Evolutionary conservation across 1,284 basidiomycete species (phyloP), one percentile per base, ranked within the genome.

Genomic region (Vanrija humicola): DNA sequence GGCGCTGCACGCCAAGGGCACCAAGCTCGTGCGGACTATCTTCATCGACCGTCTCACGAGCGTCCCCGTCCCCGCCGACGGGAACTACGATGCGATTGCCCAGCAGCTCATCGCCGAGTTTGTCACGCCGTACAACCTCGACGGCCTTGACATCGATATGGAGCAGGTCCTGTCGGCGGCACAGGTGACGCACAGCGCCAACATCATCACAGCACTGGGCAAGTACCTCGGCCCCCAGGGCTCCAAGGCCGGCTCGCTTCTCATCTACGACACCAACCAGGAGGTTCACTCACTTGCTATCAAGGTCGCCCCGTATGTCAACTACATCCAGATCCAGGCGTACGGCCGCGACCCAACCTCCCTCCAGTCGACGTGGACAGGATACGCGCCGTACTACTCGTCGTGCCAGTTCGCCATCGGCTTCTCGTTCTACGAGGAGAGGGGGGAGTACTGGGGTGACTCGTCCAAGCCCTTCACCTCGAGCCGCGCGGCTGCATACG

Each of bases 181-280:
- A 3, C 21, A 48, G 47, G 47, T 21, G 6, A 25, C 23, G 21
- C 47, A 48, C 38, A 39, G 25, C 38, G 38, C 38, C 6, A 21
- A 5, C 38, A 48, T 39, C 23, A 21, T 48, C 47, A 15, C 14
- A 16, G 47, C 38, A 3, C 47, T 48, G 16, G 3, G 12, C 47
- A 48, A 48, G 38, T 48, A 48, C 34, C 38, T 48, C 38, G 47
- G 47, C 21, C 47, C 47, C 5, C 21, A 25, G 38, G 12, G 34
- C 12, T 21, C 38, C 19, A 39, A 25, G 47, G 7, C 21, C 14
- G 47, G 23, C 47, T 40, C 47, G 12, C 38, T 40, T 21, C 47
- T 48, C 47, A 48, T 48, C 47, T 48, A 48, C 38, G 47, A 48
- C 38, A 48, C 47, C 12, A 48, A 48, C 47, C 38, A 48, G 47